Conservation (phyloP, 2,329 filamentous ascomycete species). For the Orbilia javanica region DNA sequence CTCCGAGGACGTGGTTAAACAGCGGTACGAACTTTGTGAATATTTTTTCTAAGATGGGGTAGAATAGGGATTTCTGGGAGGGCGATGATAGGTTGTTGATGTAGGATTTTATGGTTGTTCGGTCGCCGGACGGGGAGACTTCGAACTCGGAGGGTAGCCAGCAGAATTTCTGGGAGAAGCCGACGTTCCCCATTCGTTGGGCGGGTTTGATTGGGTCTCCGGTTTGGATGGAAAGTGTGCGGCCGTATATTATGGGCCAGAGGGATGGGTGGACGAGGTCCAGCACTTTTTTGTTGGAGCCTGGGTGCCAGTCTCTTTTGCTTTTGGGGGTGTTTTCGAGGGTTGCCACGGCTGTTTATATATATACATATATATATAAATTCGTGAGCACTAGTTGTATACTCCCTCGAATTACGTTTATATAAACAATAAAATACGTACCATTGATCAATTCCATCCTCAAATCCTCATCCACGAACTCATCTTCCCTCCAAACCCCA, state of each 20-base stretch:
- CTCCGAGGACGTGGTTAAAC: conserved; percentile 52
- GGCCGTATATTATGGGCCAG: conserved; percentile 72
- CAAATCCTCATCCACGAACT: conserved; percentile 34
- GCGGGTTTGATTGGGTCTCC: conserved; percentile 19
- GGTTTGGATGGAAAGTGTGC: background rate
- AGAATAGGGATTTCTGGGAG: conserved; percentile 46
- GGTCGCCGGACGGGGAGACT: conserved; percentile 38
- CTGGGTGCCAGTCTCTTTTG: conserved; percentile 74
- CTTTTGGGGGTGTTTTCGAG: conserved; percentile 70
- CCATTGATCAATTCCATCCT: conserved; percentile 40
- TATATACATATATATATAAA: background rate
- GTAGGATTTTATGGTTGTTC: conserved; percentile 49
- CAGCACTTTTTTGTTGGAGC: conserved; percentile 71
- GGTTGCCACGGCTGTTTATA: conserved; percentile 64
- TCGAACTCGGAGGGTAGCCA: conserved; percentile 57
- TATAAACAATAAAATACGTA: background rate
- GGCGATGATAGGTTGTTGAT: conserved; percentile 45
- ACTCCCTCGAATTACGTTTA: too few species aligned
- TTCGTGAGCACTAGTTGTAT: too few species aligned
- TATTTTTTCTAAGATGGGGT: conserved; percentile 51
- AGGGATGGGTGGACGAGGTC: conserved; percentile 76
- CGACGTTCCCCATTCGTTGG: background rate
- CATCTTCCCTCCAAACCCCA: conserved; percentile 52
- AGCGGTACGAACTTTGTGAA: conserved; percentile 54
- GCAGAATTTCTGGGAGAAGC: conserved; percentile 43